These are phyloP conservation scores for Arthroderma sp. DNA, from an alignment of 2,329 filamentous ascomycete species.

Conservation along the genomic window DNA sequence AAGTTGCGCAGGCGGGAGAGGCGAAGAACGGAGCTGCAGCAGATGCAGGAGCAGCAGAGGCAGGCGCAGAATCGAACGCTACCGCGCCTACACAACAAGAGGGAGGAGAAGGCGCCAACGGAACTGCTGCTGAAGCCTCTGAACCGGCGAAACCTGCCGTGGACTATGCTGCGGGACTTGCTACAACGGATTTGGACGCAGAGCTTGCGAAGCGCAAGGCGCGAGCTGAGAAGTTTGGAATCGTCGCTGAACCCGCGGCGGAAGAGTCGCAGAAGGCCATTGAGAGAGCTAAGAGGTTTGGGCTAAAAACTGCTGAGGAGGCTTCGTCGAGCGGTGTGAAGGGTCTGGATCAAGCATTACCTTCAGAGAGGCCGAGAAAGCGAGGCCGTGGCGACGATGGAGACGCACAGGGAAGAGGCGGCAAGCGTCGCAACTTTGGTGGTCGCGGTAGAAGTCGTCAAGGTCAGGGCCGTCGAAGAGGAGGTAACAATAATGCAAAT, in stretches of 20 bases:
- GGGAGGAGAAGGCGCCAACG: slow-evolving; percentile 12
- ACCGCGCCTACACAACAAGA: slow-evolving; percentile 10
- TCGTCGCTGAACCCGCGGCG: slow-evolving; percentile 27
- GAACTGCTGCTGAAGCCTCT: slow-evolving; percentile 9
- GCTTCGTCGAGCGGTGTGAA: slow-evolving; percentile 20
- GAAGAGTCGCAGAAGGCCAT: slow-evolving; percentile 32
- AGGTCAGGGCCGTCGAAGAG: slow-evolving; percentile 9
- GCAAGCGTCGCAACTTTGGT: slow-evolving; percentile 28
- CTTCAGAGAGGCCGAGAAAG: slow-evolving; percentile 29
- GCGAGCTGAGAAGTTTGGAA: slow-evolving; percentile 37
- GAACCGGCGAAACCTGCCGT: slow-evolving; percentile 17
- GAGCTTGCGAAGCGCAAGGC: slow-evolving; percentile 37
- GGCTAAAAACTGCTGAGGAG: slow-evolving; percentile 17
- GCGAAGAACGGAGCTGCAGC: background rate
- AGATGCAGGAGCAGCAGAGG: slow-evolving; percentile 4
- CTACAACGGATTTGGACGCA: slow-evolving; percentile 31
- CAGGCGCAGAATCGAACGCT: slow-evolving; percentile 9
- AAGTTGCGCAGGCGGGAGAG: slow-evolving; percentile 20
- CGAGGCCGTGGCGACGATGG: slow-evolving; percentile 25
- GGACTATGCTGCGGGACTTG: slow-evolving; percentile 30
- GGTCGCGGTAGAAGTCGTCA: slow-evolving; percentile 13
- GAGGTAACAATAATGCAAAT: slow-evolving; percentile 13
- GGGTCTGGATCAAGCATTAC: slow-evolving; percentile 34
- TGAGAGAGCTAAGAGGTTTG: slow-evolving; percentile 36
- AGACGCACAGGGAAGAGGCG: slow-evolving; percentile 25